These are phyloP conservation scores for Nasturtium officinale DNA, from an alignment of 345 rosid species.

Conservation along the genomic window DNA sequence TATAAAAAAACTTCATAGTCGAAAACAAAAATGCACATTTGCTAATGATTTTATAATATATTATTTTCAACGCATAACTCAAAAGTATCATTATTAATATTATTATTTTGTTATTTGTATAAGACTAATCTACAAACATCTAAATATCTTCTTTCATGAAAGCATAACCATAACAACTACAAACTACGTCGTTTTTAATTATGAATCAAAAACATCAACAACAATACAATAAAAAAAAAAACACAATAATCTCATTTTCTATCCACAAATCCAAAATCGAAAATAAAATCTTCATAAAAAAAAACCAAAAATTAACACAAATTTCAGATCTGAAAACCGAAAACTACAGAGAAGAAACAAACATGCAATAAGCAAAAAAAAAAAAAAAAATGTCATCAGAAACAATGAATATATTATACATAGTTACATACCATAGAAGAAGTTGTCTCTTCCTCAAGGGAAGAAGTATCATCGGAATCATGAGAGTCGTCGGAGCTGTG, in stretches of 20 bases:
- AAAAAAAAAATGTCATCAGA: background rate
- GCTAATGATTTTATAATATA: background rate
- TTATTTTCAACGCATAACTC: background rate
- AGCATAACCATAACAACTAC: background rate
- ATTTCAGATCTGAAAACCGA: conserved; percentile 9
- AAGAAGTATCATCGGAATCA: conserved; percentile 35
- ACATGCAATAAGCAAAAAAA: conserved; percentile 23
- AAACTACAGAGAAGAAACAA: background rate
- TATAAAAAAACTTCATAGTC: background rate
- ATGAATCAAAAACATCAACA: background rate
- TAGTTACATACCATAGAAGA: conserved; percentile 37
- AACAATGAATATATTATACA: background rate
- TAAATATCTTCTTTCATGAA: background rate
- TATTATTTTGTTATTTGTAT: background rate
- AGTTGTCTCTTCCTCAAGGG: conserved; percentile 37
- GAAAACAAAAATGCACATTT: background rate
- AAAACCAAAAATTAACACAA: background rate
- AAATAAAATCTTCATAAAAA: background rate
- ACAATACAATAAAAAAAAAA: background rate
- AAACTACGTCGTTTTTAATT: background rate
- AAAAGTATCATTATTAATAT: background rate
- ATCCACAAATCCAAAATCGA: background rate
- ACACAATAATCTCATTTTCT: background rate
- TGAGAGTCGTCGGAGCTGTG: conserved; percentile 42
- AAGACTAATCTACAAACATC: background rate